Evolutionary conservation across 2,329 filamentous ascomycete genomes (phyloP).

Genomic region (Xylaria sp.): DNA sequence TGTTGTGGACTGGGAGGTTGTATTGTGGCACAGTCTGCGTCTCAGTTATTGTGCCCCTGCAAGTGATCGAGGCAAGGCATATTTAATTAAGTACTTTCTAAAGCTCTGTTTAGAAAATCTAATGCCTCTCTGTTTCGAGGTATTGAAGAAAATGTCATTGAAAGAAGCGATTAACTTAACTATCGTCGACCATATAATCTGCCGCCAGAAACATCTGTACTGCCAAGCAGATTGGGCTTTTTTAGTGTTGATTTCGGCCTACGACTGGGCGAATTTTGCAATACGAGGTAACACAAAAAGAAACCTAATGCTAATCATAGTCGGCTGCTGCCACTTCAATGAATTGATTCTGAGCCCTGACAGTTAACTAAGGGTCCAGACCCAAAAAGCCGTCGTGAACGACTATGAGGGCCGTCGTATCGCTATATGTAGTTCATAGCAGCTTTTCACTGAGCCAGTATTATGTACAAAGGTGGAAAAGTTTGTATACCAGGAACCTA

Average conservation of each 20-base stretch:
- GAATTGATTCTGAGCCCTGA: not conserved
- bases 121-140: not conserved
- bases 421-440: not conserved
- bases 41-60: not conserved
- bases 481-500: not conserved
- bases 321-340: not conserved
- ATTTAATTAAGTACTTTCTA: no score
- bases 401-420: not conserved
- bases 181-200: no score
- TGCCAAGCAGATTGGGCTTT: no score
- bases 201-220: no score
- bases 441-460: not conserved
- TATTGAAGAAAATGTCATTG: not conserved
- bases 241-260: no score
- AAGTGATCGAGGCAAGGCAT: not conserved
- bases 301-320: not conserved
- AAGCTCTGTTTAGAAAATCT: not conserved
- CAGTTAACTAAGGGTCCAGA: not conserved
- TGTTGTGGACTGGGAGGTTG: not conserved
- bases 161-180: not conserved
- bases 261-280: no score
- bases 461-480: not conserved
- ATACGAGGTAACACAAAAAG: not conserved
- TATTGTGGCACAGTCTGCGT: not conserved
- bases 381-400: not conserved